Base-by-base conservation (phyloP, 148 eudicot genomes). In the Cornus suecica region DNA sequence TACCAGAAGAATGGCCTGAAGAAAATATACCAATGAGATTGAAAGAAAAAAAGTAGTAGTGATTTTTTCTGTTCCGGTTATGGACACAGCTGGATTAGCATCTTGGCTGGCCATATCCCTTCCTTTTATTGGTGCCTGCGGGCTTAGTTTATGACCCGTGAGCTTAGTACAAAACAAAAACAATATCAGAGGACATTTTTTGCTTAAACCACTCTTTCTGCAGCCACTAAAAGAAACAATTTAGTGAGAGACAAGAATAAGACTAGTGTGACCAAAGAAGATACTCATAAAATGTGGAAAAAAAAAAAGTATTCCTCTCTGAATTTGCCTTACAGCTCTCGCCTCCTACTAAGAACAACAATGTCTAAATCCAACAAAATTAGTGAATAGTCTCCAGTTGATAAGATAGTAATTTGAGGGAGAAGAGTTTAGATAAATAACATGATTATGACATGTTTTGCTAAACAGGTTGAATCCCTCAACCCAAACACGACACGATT, bases 1-100 rank as follows among this genome's bases (percentile, higher is more conserved):
- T 28, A 65, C 70, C 34, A 18, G 54, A 26, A 72, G 69, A 58
- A 66, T 72, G 60, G 24, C 76, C 83, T 76, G 51, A 70, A 30
- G 70, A 65, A 30, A 32, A 71, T 41, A 70, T 65, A 37, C 27
- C 67, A 65, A 48, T 29, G 42, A 23, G 29, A 18, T 22, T 42
- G 29, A 66, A 78, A 14, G 31, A 23, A 37, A 23, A n/a, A 24
- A 14, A 58, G 24, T 8, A 18, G 25, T 18, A 24, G 45, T 27
- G 24, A n/a, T 56, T 23, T 28, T 7, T 42, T 16, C 42, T 11
- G 18, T 70, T 45, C 20, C 42, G 42, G 20, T 65, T 31, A 62
- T 22, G n/a, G n/a, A n/a, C n/a, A n/a, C n/a, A n/a, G n/a, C n/a
- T n/a, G n/a, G n/a, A n/a, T n/a, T n/a, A n/a, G n/a, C n/a, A n/a